Base-by-base conservation (phyloP, 2,329 filamentous ascomycete species). In the Diplodia mutila region DNA sequence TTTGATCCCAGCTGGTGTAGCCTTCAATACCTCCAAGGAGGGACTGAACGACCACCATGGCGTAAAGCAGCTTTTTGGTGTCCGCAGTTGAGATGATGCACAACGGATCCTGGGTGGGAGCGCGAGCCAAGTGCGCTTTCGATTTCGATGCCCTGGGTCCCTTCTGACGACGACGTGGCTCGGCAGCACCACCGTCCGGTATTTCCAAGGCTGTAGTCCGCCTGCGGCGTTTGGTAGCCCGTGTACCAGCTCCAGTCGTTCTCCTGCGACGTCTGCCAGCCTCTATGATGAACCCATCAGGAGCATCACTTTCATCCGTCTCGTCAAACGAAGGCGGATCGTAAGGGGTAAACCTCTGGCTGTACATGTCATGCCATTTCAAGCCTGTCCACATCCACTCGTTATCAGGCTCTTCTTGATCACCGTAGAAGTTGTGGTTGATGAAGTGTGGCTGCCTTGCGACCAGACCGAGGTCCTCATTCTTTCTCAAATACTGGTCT, bases 1-100 rank as follows among this genome's bases (percentile, higher is more conserved):
- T 78, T 46, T 77, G 57, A 21, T 73, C 73, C 81, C 82, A 84
- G 46, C 81, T 80, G 1, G 78, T 73, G 23, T 69, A 67, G 27
- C 77, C 76, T 18, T 76, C 74, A 21, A 79, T 70, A 29, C 79
- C 79, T 25, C 78, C 78, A 39, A 79, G 73, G 69, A 80, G 73
- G 12, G 72, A 74, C n/a, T 70, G 73, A 2, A 75, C 74, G 23
- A 79, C 71, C 21, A 74, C 71, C 23, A 78, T 68, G 1, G 77
- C 73, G 48, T 68, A 75, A 65, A 72, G 73, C 18, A 78, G 65
- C 66, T 74, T 79, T 53, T 77, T 76, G 16, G 61, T 68, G 21
- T 68, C 65, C 23, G 54, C 42, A 6, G 65, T 61, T 5, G 46
- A 46, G 27, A 68, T 65, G 14, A 68, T 51, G 27, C 61, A 65